phyloP scores from a whole-genome alignment of 2,329 filamentous ascomycete species.

The Chrysosporium keratinophilum region DNA sequence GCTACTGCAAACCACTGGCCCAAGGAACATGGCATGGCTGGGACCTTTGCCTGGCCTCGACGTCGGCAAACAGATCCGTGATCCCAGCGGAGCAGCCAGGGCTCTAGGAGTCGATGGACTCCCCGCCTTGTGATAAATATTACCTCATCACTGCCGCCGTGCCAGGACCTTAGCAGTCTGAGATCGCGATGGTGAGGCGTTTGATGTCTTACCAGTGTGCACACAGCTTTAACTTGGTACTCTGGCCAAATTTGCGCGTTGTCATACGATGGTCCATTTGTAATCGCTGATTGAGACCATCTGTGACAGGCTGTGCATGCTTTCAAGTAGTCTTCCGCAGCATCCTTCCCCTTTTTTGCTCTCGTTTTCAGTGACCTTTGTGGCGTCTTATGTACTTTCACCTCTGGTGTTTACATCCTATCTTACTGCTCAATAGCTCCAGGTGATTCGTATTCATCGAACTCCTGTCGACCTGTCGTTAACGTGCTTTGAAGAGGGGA shows the following conservation, averaged over 20 bases:
- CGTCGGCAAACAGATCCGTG: slow-evolving; percentile 4
- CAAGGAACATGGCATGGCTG: background rate
- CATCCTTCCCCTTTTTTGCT: slow-evolving; percentile 4
- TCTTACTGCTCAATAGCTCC: background rate
- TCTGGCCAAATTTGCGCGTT: background rate
- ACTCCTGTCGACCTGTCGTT: background rate
- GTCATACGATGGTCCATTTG: slow-evolving; percentile 7
- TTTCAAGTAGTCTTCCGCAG: background rate
- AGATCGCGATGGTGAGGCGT: slow-evolving; percentile 9
- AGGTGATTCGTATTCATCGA: background rate
- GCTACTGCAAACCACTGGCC: background rate
- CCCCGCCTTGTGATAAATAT: background rate
- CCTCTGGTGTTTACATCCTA: slow-evolving; percentile 7
- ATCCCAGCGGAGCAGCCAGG: background rate
- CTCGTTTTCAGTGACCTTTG: slow-evolving; percentile 6
- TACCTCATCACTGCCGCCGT: background rate
- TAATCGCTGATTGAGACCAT: slow-evolving; percentile 8
- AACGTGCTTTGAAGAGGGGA: background rate
- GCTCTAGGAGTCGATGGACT: background rate
- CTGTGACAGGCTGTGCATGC: background rate
- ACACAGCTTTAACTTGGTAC: background rate
- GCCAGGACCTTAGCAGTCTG: background rate
- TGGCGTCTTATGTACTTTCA: slow-evolving; percentile 5
- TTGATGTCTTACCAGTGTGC: slow-evolving; percentile 1
- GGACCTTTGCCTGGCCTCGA: background rate